Evolutionary conservation across 1,139 yeast species (phyloP).

Genomic region (Debaryomyces fabryi): DNA sequence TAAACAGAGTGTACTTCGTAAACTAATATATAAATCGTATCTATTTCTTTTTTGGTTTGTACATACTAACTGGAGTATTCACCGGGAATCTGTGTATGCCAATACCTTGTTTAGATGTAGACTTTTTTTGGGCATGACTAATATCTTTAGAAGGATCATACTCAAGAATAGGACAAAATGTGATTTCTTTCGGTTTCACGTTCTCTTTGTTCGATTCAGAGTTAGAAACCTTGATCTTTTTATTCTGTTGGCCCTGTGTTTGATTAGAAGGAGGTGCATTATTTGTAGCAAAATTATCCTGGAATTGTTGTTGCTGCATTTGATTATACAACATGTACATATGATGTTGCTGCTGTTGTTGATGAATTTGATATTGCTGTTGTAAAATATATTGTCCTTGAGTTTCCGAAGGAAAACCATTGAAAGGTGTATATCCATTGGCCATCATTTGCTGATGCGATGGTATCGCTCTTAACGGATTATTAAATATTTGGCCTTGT

Average conservation of each 20-base stretch:
- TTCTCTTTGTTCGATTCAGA: constrained; percentile 22
- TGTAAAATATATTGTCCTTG: constrained; percentile 18
- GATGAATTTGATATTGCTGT: constrained; percentile 14
- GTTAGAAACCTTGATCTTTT: neutral
- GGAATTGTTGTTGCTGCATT: constrained; percentile 13
- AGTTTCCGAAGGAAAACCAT: constrained; percentile 20
- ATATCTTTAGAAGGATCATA: constrained; percentile 45
- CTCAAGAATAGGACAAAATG: constrained; percentile 45
- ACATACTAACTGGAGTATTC: constrained; percentile 37
- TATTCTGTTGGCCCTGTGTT: constrained; percentile 1
- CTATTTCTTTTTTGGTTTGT: constrained; percentile 35
- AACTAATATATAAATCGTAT: constrained; percentile 2
- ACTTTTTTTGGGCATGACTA: constrained; percentile 17
- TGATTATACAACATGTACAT: constrained; percentile 10
- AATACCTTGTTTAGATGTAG: constrained; percentile 19
- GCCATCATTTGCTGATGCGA: constrained; percentile 26
- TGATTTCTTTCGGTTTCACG: constrained; percentile 33
- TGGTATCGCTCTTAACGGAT: neutral
- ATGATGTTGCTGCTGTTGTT: constrained; percentile 13
- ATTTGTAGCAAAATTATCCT: constrained; percentile 1
- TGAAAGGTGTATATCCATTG: constrained; percentile 26
- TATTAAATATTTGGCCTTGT: neutral
- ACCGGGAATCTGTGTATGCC: constrained; percentile 36
- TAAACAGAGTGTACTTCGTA: neutral
- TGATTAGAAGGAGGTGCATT: neutral